Percentiles rank a stretch among this genome's conserved stretches.
These are phyloP conservation scores for Colletotrichum orbiculare DNA, from an alignment of 2,329 filamentous ascomycete species.

Conservation along the genomic window DNA sequence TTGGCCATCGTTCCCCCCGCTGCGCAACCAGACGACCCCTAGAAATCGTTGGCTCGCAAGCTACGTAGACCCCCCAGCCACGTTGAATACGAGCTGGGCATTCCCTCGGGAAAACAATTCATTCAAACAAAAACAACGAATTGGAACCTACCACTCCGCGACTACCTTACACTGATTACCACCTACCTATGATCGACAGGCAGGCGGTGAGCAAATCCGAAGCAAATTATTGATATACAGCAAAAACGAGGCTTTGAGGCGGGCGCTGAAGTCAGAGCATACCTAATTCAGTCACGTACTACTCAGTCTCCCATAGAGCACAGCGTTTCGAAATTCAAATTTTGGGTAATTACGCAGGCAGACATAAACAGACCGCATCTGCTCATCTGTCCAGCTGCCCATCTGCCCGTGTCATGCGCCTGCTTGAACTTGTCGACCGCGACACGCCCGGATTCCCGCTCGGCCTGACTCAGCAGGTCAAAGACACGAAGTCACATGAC, in stretches of 20 bases:
- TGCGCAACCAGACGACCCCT: slow-evolving; percentile 12
- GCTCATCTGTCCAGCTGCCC: neutral
- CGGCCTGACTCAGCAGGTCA: slow-evolving; percentile 36
- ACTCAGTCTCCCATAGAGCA: too few relatives aligned
- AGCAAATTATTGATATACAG: neutral
- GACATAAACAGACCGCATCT: neutral
- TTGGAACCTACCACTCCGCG: too few relatives aligned
- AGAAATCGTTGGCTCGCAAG: slow-evolving; percentile 3
- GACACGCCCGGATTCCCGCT: slow-evolving; percentile 29
- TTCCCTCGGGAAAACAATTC: slow-evolving; percentile 4
- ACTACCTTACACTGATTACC: too few relatives aligned
- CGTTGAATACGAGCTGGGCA: neutral
- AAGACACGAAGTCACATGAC: slow-evolving; percentile 35
- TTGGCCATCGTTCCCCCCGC: neutral
- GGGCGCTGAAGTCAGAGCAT: slow-evolving; percentile 2
- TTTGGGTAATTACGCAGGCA: neutral
- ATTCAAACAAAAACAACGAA: neutral
- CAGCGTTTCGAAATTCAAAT: too few relatives aligned
- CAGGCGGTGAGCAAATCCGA: too few relatives aligned
- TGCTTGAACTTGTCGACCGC: neutral
- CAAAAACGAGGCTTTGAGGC: neutral
- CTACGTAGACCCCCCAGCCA: slow-evolving; percentile 1
- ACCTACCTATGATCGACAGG: too few relatives aligned
- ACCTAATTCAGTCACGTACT: too few relatives aligned
- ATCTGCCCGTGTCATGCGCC: neutral